Evolutionary conservation across 1,139 yeast species (phyloP).

Genomic region (Lodderomyces metapsilosis): DNA sequence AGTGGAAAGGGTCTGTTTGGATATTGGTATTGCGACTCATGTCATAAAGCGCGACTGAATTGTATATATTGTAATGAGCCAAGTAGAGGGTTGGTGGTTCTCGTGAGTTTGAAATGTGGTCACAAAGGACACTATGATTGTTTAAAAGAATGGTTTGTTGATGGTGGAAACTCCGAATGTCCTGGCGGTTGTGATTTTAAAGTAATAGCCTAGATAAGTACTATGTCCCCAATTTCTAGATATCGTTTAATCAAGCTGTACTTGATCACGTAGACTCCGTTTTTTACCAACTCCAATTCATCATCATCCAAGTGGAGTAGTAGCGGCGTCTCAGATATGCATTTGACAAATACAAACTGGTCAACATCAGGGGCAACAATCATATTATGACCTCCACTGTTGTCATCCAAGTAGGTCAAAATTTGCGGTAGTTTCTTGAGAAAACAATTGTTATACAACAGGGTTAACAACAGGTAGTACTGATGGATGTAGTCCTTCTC

Average conservation of each 20-base stretch:
- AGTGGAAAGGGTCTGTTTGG: conserved; percentile 45
- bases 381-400: conserved; percentile 76
- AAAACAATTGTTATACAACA: conserved; percentile 67
- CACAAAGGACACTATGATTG: conserved; percentile 87
- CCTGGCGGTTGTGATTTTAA: conserved; percentile 67
- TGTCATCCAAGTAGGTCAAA: conserved; percentile 74
- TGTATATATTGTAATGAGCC: conserved; percentile 85
- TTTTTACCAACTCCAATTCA: conserved; percentile 57
- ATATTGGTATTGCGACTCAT: conserved; percentile 82
- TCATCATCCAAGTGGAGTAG: conserved; percentile 42
- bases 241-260: conserved; percentile 52
- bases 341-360: conserved; percentile 73
- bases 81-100: conserved; percentile 67
- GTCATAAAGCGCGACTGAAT: conserved; percentile 57
- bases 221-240: conserved; percentile 41
- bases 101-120: conserved; percentile 71
- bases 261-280: conserved; percentile 76
- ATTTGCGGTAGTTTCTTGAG: conserved; percentile 65
- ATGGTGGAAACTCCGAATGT: conserved; percentile 63
- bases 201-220: conserved; percentile 26
- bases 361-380: conserved; percentile 72
- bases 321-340: conserved; percentile 32
- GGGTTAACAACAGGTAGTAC: conserved; percentile 64
- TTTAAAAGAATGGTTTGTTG: conserved; percentile 73
- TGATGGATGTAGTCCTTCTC: conserved; percentile 62